Percentiles rank a stretch among this genome's conserved stretches.
Conservation (phyloP, 139 green algal species). For the Chlamydomonas urium region DNA sequence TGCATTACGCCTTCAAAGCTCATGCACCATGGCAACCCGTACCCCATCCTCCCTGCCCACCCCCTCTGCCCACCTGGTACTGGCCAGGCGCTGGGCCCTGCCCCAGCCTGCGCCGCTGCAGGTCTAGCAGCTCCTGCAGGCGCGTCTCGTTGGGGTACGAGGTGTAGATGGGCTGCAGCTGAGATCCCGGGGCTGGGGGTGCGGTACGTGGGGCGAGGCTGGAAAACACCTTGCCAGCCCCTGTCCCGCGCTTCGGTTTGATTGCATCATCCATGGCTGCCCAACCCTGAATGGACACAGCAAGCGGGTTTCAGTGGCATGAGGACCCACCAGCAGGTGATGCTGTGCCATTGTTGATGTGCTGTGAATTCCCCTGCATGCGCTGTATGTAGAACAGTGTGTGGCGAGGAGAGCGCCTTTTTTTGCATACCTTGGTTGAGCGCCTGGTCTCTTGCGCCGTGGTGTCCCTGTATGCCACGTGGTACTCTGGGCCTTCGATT, state of each 20-base stretch:
- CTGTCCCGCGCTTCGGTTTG: slow-evolving; percentile 15
- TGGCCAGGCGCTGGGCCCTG: slow-evolving; percentile 18
- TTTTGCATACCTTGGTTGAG: slow-evolving; percentile 1
- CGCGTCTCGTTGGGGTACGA: slow-evolving; percentile 36
- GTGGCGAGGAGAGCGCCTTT: not conserved
- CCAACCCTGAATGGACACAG: slow-evolving; percentile 22
- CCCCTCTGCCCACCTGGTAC: slow-evolving; percentile 13
- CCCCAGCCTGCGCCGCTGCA: slow-evolving; percentile 24
- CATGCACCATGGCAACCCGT: too few species aligned
- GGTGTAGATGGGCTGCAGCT: slow-evolving; percentile 24
- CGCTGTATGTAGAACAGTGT: not conserved
- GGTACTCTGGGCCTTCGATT: not conserved
- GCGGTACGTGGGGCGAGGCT: slow-evolving; percentile 18
- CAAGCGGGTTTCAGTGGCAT: not conserved
- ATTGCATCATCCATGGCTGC: slow-evolving; percentile 16
- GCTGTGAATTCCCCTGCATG: not conserved
- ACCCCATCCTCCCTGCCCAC: too few species aligned
- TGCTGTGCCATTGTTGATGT: not conserved
- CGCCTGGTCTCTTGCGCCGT: not conserved
- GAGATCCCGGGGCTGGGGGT: slow-evolving; percentile 4
- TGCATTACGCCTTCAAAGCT: too few species aligned
- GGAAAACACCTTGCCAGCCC: slow-evolving; percentile 20
- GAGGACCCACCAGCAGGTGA: not conserved
- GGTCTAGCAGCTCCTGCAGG: slow-evolving; percentile 39
- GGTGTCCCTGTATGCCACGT: slow-evolving; percentile 8